Evolutionary conservation across 306 rosid genomes (phyloP), one percentile per base, ranked within the genome.

Genomic region (Phaseolus lunatus): DNA sequence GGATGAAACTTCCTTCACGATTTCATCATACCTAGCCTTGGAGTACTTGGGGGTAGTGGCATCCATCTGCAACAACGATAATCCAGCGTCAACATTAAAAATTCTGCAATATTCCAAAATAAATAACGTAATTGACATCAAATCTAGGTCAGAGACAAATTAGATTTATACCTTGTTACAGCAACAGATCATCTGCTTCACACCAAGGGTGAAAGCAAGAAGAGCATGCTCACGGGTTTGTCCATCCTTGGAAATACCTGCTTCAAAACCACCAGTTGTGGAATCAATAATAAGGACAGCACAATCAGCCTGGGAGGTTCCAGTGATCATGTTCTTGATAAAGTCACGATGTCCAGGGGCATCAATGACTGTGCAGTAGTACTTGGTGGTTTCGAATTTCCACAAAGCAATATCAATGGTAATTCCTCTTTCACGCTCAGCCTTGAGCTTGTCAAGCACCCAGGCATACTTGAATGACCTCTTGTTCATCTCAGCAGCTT

Each of bases 41-140:
- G 90, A 84, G 71, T 87, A 87, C 81, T 87, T 84, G 7, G 90
- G 91, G 5, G 88, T 87, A n/a, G 91, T 87, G 12, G 88, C 91
- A 66, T 87, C 91, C 86, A 83, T 83, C 86, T 83, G 59, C 13
- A 27, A 54, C 22, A 64, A 44, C 16, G 1, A 82, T 5, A 19
- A 3, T 0, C 26, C 33, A 1, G 14, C 2, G 10, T 77, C 5
- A 56, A 20, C 0, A 33, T 33, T 2, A 39, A 39, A 39, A 10
- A 24, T 44, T 16, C 14, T 0, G 14, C 2, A 16, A 44, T 10
- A 3, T 31, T 3, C 5, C 26, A 15, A 3, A 2, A 39, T 8
- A 35, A 22, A 22, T 23, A 41, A 3, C 7, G 8, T 8, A 20
- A 37, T 10, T 1, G 8, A 14, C 11, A 24, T 16, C 9, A 33